Base-by-base conservation (phyloP, 257 asterid genomes). In the Cordia subcordata region DNA sequence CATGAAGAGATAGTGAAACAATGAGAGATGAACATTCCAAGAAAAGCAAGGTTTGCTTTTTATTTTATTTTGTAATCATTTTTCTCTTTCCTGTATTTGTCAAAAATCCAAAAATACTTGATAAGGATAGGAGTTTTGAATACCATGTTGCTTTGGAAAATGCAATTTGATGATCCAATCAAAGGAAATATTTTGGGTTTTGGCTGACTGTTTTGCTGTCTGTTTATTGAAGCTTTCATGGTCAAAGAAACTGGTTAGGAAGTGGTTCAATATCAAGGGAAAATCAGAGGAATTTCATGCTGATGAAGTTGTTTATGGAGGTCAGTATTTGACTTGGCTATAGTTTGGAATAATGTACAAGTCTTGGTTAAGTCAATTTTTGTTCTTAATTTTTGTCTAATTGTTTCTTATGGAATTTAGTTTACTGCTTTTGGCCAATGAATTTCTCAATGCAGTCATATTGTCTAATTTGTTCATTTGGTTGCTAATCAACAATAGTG, bases 21-120 rank as follows among this genome's bases (percentile, higher is more conserved):
- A 92, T 92, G 99, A 83, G 78, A 75, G 95, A 84, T 86, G 99
- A 54, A 69, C 81, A 77, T 81, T 79, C 82, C 57, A 86, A 81
- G 83, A 81, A 84, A 74, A 82, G 82, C 87, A 92, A 88, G 99
- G 99, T 92, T 68, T 58, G 52, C 49, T 5, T 19, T 15, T 44
- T 35, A 63, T 20, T 44, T 20, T 18, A 23, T 22, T 58, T 58
- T 16, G 9, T 32, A 51, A 33, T 46, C 33, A 45, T 55, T 35
- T 35, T 17, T 10, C 54, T 55, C 16, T n/a, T n/a, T n/a, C n/a
- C n/a, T n/a, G n/a, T n/a, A n/a, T n/a, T n/a, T n/a, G n/a, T n/a
- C n/a, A n/a, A n/a, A n/a, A n/a, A n/a, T n/a, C n/a, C n/a, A n/a
- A n/a, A n/a, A n/a, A n/a, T n/a, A n/a, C n/a, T n/a, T n/a, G n/a